These are phyloP conservation scores for Aspergillus ochraceoroseus DNA, from an alignment of 2,329 filamentous ascomycete genomes.

Conservation along the genomic window DNA sequence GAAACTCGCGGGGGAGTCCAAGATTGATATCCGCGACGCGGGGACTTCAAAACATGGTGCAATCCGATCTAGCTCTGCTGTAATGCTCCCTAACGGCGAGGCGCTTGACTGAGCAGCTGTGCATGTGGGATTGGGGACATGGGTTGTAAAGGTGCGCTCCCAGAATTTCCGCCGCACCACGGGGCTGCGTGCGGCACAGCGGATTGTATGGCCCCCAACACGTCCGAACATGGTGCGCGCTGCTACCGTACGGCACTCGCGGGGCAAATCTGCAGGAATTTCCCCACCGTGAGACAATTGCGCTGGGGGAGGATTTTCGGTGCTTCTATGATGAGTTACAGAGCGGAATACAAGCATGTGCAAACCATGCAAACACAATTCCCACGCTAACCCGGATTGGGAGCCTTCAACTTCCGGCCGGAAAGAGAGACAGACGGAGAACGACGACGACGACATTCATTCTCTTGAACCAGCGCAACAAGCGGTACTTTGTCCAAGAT, in stretches of 20 bases:
- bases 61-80: constrained; percentile 75
- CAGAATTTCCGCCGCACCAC: constrained; percentile 29
- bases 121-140: constrained; percentile 24
- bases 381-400: constrained; percentile 25
- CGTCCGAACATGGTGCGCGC: constrained; percentile 36
- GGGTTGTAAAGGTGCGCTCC: constrained; percentile 39
- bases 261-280: no score
- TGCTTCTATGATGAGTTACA: no score
- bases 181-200: constrained; percentile 32
- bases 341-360: constrained; percentile 12
- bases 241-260: background rate
- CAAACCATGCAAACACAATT: constrained; percentile 37
- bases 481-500: constrained; percentile 52
- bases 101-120: constrained; percentile 28
- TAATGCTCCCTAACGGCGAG: constrained; percentile 56
- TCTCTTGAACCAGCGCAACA: constrained; percentile 1
- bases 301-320: background rate
- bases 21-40: constrained; percentile 72
- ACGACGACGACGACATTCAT: constrained; percentile 8
- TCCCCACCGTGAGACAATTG: background rate
- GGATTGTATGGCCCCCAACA: constrained; percentile 37
- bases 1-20: constrained; percentile 79
- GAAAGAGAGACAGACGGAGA: constrained; percentile 13
- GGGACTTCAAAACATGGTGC: constrained; percentile 85
- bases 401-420: constrained; percentile 21